A percentile compares a stretch with the other conserved stretches of the same genome.
phyloP scores from a whole-genome alignment of 2,329 filamentous ascomycete species.

The Celoporthe dispersa region DNA sequence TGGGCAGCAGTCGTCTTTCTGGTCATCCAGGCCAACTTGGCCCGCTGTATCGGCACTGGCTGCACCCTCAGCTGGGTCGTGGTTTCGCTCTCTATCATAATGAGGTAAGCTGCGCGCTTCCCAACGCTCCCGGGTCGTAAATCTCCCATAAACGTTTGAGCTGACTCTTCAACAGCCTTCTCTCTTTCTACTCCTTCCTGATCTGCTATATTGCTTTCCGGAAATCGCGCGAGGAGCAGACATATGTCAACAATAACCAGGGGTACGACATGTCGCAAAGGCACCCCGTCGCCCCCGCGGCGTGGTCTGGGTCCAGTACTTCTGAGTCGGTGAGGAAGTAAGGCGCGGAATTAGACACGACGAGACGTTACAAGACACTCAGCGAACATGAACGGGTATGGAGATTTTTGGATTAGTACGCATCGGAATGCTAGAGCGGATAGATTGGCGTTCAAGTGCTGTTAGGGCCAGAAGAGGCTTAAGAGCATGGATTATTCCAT shows the following conservation, averaged over 20 bases:
- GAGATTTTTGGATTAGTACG: background rate
- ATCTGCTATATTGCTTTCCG: slow-evolving; percentile 9
- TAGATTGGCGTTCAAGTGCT: background rate
- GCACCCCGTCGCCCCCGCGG: background rate
- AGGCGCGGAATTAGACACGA: background rate
- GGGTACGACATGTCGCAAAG: background rate
- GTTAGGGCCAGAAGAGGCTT: background rate
- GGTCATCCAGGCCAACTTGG: background rate
- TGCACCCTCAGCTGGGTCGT: slow-evolving; percentile 14
- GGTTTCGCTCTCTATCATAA: slow-evolving; percentile 6
- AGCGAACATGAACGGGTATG: background rate
- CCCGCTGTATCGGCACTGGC: slow-evolving; percentile 1
- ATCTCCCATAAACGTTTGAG: background rate
- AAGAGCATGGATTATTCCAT: background rate
- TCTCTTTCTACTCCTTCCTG: background rate
- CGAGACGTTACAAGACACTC: background rate
- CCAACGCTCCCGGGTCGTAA: background rate
- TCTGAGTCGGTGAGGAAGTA: slow-evolving; percentile 5
- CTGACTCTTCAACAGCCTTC: background rate
- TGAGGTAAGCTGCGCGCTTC: slow-evolving; percentile 1
- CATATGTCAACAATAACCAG: background rate
- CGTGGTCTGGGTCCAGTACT: background rate
- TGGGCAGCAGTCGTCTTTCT: slow-evolving; percentile 18
- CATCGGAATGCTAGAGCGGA: background rate
- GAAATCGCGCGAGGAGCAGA: background rate